Evolutionary conservation across 2,329 filamentous ascomycete genomes (phyloP).

Genomic region (Penicillium brasilianum): DNA sequence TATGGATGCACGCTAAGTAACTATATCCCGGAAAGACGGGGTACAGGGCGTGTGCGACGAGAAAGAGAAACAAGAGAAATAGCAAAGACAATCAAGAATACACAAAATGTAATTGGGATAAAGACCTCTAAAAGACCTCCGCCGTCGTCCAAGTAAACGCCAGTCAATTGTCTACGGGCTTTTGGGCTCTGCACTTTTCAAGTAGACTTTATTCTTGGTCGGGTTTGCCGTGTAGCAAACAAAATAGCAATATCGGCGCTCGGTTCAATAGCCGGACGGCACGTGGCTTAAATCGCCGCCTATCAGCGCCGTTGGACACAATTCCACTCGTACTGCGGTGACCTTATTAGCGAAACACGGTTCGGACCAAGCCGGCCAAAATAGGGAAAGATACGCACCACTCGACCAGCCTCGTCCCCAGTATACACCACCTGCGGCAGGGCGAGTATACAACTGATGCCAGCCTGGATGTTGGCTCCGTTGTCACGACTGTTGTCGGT

Average conservation of each 20-base stretch:
- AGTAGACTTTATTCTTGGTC: neutral
- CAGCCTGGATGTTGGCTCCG: slow-evolving; percentile 61
- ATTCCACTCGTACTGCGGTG: slow-evolving; percentile 61
- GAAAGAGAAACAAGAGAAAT: neutral
- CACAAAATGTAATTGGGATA: neutral
- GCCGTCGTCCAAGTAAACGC: neutral
- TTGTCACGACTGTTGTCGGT: slow-evolving; percentile 70
- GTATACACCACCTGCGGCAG: slow-evolving; percentile 87
- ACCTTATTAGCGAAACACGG: slow-evolving; percentile 25
- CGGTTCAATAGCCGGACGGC: slow-evolving; percentile 16
- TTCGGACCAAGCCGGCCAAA: neutral
- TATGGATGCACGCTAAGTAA: neutral
- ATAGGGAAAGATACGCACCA: slow-evolving; percentile 63
- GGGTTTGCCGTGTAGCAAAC: neutral
- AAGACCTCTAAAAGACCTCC: slow-evolving; percentile 7
- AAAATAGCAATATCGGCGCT: neutral
- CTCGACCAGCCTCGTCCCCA: slow-evolving; percentile 88
- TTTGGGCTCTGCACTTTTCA: neutral
- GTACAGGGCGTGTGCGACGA: neutral
- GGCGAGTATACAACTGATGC: slow-evolving; percentile 84
- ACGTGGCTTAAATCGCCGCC: slow-evolving; percentile 2
- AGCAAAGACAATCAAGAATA: slow-evolving; percentile 1
- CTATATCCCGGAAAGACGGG: neutral
- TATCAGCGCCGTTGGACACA: slow-evolving; percentile 57
- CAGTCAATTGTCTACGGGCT: neutral